These are phyloP conservation scores for Maudiozyma turicensis DNA, from an alignment of 805 yeast genomes.

Conservation along the genomic window DNA sequence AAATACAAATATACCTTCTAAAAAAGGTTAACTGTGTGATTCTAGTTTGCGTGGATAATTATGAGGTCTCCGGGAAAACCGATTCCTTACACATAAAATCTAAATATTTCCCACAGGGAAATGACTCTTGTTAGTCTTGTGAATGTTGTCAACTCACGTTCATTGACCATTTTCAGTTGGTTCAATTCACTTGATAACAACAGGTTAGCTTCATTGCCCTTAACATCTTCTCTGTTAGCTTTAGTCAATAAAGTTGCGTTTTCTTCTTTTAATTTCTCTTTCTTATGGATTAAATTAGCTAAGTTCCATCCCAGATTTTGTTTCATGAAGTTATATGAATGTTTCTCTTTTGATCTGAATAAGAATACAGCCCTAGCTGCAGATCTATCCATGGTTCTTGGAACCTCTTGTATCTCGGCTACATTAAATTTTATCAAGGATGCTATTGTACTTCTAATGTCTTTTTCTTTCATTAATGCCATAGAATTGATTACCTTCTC, in stretches of 20 bases:
- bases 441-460: constrained; percentile 62
- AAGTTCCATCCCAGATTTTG: constrained; percentile 40
- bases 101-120: constrained; percentile 47
- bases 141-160: constrained; percentile 44
- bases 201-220: constrained; percentile 67
- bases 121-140: constrained; percentile 48
- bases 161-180: constrained; percentile 54
- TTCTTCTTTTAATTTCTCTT: constrained; percentile 46
- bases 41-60: neutral
- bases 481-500: constrained; percentile 72
- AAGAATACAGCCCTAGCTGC: constrained; percentile 81
- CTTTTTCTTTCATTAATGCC: constrained; percentile 69
- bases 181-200: constrained; percentile 65
- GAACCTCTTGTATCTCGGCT: constrained; percentile 86
- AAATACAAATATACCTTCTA: neutral
- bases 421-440: constrained; percentile 59
- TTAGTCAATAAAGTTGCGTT: constrained; percentile 65
- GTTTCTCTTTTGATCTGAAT: constrained; percentile 57
- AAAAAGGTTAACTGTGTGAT: too few relatives aligned
- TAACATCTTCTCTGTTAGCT: constrained; percentile 83
- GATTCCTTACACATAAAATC: constrained; percentile 8
- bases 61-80: neutral
- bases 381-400: constrained; percentile 83
- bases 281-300: constrained; percentile 40
- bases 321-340: constrained; percentile 39